Percentiles rank a stretch among this genome's conserved stretches.
phyloP scores from a whole-genome alignment of 2,329 filamentous ascomycete species.

The Aspergillus quadrilineatus region DNA sequence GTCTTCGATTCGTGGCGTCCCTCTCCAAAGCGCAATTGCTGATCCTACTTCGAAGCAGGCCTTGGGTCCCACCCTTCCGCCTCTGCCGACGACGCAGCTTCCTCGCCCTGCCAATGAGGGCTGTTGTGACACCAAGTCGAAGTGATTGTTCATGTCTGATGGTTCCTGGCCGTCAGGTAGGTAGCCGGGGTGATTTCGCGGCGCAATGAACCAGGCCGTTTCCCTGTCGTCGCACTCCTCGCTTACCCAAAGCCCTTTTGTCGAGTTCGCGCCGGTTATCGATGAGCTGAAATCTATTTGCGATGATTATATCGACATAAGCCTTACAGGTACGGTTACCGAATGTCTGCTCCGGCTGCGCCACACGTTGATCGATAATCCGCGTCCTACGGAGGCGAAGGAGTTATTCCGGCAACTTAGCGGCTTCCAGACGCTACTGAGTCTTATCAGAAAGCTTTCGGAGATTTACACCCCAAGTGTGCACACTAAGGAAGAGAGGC shows the following conservation, averaged over 20 bases:
- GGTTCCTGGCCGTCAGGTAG: conserved; percentile 32
- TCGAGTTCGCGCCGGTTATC: conserved; percentile 40
- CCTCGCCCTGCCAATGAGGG: conserved; percentile 35
- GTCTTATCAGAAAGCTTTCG: conserved; percentile 67
- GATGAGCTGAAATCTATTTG: conserved; percentile 37
- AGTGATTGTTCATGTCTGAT: conserved; percentile 35
- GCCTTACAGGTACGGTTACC: conserved; percentile 46
- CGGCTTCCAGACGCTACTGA: conserved; percentile 74
- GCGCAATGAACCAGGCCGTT: conserved; percentile 32
- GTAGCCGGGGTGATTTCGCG: conserved; percentile 34
- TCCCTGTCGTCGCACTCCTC: conserved; percentile 30
- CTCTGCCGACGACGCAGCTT: conserved; percentile 18
- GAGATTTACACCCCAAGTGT: conserved; percentile 69
- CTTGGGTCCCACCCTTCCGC: conserved; percentile 18
- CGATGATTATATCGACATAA: conserved; percentile 29
- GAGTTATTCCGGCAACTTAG: conserved; percentile 79
- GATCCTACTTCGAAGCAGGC: conserved; percentile 10
- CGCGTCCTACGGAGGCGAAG: conserved; percentile 56
- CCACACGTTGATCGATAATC: conserved; percentile 60
- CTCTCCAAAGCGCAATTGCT: conserved; percentile 19
- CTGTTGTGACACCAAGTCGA: conserved; percentile 29
- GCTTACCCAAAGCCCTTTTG: conserved; percentile 35
- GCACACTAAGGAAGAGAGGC: conserved; percentile 62
- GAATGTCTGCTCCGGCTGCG: conserved; percentile 64
- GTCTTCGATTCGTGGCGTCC: neutral